Evolutionary conservation across 768 basidiomycete genomes (phyloP), one percentile per base, ranked within the genome.

Genomic region (Chalciporus sphaerocephalus): DNA sequence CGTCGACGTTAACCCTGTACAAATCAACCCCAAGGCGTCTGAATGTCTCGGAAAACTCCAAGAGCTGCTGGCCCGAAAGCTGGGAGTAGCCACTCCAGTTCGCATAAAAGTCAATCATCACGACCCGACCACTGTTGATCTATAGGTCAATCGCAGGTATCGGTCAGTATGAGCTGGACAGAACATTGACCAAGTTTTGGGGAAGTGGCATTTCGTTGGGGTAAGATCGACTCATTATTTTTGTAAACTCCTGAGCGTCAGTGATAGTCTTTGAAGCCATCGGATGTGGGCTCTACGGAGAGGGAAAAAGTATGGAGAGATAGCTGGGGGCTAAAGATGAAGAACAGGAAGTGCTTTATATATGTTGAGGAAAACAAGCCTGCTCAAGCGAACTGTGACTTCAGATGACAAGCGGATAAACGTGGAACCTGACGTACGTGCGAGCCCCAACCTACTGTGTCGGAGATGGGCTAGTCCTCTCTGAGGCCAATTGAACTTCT

Each of bases 1-100:
- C 70, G 54, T 92, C 88, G 23, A 87, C 76, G 51, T 92, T 79
- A 45, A 89, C 80, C 60, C 85, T 86, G 73, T 82, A 85, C 62
- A 87, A 84, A 15, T 73, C 71, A 44, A 85, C 59, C 11, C 59
- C 67, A 2, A 63, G 49, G 42, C 54, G 58, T 17, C 63, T 59
- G 5, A 54, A 52, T 10, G 56, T 34, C 5, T 64, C 59, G 5
- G 57, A 47, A 24, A 61, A 39, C 5, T 59, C 52, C 0, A 48
- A 47, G 5, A 60, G 45, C 8, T 25, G 44, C 36, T 50, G 54
- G 8, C 46, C 46, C 17, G 42, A 52, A 6, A 46, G 34, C 25
- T 30, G 20, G 15, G 39, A 53, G 28, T 20, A 44, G 13, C 48
- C 51, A 44, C 42, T 49, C 50, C 46, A 53, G 11, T 48, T 40